A percentile compares a stretch with the other conserved stretches of the same genome.
These are phyloP conservation scores for Haplosporangium gracile DNA, from an alignment of 192 early-diverging fungal genomes.

Conservation along the genomic window DNA sequence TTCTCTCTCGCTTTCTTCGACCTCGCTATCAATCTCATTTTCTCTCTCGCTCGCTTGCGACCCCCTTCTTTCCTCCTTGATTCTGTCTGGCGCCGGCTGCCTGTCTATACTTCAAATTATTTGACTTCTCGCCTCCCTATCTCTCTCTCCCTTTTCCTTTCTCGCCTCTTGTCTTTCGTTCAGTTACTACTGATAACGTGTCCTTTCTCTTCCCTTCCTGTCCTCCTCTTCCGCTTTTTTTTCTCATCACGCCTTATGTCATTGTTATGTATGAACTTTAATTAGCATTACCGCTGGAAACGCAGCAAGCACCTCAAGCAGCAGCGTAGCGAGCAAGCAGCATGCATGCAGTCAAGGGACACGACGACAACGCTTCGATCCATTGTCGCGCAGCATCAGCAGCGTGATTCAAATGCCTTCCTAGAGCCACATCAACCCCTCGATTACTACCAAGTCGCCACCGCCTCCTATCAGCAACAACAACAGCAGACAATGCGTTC, in stretches of 20 bases:
- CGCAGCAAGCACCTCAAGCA: slow-evolving; percentile 2
- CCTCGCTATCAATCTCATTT: neutral
- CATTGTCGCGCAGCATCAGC: neutral
- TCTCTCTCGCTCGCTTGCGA: neutral
- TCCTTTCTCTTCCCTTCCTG: neutral
- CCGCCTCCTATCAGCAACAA: neutral
- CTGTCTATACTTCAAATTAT: neutral
- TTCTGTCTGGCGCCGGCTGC: neutral
- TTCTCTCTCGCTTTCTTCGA: neutral
- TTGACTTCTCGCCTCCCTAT: neutral
- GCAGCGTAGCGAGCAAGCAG: neutral
- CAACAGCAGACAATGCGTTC: neutral
- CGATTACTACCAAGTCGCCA: neutral
- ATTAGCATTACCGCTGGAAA: slow-evolving; percentile 20
- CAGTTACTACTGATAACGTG: neutral
- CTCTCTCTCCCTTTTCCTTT: neutral
- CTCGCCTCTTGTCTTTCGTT: neutral
- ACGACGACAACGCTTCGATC: neutral
- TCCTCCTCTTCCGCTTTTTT: neutral
- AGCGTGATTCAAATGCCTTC: slow-evolving; percentile 10
- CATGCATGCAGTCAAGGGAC: slow-evolving; percentile 1
- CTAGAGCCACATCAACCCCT: slow-evolving; percentile 16
- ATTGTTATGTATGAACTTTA: neutral
- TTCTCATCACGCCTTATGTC: neutral
- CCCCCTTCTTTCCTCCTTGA: slow-evolving; percentile 8